Conservation (phyloP, 1,284 basidiomycete species). For the Ustilago tritici region DNA sequence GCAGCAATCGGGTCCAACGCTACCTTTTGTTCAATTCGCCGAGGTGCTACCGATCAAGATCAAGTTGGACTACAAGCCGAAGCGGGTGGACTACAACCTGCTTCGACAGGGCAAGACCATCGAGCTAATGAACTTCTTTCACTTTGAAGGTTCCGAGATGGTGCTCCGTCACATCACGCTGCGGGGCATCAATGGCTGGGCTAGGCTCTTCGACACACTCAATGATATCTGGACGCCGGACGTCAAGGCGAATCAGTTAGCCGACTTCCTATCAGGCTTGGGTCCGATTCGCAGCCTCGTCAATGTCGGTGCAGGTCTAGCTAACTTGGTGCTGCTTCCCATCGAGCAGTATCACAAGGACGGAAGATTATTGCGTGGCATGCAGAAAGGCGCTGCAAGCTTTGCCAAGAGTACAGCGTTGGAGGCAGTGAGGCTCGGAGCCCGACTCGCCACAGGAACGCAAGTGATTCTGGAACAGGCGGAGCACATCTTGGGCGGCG, state of each 20-base stretch:
- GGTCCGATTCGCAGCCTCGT: slow-evolving; percentile 88
- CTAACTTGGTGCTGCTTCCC: slow-evolving; percentile 92
- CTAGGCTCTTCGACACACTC: slow-evolving; percentile 85
- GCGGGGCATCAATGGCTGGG: slow-evolving; percentile 89
- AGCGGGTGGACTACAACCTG: slow-evolving; percentile 90
- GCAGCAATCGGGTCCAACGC: slow-evolving; percentile 8
- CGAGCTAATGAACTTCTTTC: slow-evolving; percentile 99
- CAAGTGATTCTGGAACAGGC: slow-evolving; percentile 96
- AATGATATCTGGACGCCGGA: slow-evolving; percentile 99
- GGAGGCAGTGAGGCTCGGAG: slow-evolving; percentile 95
- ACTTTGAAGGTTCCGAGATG: slow-evolving; percentile 99
- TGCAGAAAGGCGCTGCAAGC: slow-evolving; percentile 91
- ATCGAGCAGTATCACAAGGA: slow-evolving; percentile 98
- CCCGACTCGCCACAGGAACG: slow-evolving; percentile 92
- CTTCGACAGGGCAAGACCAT: slow-evolving; percentile 86
- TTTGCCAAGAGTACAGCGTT: slow-evolving; percentile 93
- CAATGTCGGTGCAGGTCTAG: slow-evolving; percentile 94
- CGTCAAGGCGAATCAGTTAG: slow-evolving; percentile 96
- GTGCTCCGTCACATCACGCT: slow-evolving; percentile 91
- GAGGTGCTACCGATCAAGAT: slow-evolving; percentile 85
- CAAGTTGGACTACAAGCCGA: slow-evolving; percentile 98
- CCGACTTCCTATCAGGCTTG: slow-evolving; percentile 96
- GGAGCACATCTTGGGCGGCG: slow-evolving; percentile 83
- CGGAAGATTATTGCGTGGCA: slow-evolving; percentile 87
- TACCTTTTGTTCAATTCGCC: slow-evolving; percentile 74